phyloP scores from a whole-genome alignment of 352 stramenopile species.

The Phytophthora citrophthora region DNA sequence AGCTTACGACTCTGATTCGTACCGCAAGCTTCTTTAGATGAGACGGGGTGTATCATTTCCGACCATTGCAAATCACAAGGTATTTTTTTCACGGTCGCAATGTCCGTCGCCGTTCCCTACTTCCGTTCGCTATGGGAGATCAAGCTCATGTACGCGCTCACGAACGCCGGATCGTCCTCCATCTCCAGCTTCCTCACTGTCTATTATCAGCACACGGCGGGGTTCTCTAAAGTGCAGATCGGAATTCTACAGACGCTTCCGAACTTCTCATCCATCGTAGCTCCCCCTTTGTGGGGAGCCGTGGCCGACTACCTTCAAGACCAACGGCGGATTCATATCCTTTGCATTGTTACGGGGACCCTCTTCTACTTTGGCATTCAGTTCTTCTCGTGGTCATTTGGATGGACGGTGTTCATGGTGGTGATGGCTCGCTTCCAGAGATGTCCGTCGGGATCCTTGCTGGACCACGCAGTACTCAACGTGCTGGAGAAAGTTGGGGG shows the following conservation, averaged over 20 bases:
- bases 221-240: constrained; percentile 78
- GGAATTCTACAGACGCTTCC: constrained; percentile 70
- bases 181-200: constrained; percentile 71
- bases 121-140: constrained; percentile 37
- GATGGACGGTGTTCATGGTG: constrained; percentile 17
- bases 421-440: too few species aligned
- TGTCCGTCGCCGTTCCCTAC: background rate
- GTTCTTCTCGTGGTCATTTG: constrained; percentile 48
- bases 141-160: constrained; percentile 72
- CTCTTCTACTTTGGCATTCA: constrained; percentile 60
- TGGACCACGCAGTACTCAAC: too few species aligned
- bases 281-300: constrained; percentile 67
- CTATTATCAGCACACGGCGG: constrained; percentile 62
- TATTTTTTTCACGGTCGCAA: background rate
- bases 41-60: background rate
- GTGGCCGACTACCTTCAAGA: constrained; percentile 60
- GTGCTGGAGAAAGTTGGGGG: too few species aligned
- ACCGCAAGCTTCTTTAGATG: background rate
- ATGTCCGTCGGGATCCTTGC: too few species aligned
- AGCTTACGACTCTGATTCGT: constrained; percentile 1
- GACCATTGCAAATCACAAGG: constrained; percentile 1
- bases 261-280: constrained; percentile 56
- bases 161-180: constrained; percentile 52
- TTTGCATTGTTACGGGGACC: constrained; percentile 56
- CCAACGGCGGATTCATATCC: constrained; percentile 63